A percentile compares a stretch with the other conserved stretches of the same genome.
Conservation (phyloP, 345 rosid species). For the Populus nigra region DNA sequence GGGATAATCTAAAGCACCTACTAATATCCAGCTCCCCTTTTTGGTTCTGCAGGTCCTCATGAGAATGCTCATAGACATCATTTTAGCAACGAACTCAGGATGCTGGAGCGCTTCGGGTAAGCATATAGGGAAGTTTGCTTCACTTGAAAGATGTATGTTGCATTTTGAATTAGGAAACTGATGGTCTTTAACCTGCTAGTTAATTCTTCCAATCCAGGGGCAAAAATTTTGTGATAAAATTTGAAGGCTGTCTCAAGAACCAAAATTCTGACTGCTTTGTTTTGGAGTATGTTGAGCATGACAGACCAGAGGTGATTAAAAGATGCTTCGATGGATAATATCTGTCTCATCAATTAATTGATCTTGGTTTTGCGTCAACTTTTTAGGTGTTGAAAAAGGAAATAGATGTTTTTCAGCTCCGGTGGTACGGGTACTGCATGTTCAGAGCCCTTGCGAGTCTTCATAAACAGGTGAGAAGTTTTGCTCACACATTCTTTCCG, state of each 20-base stretch:
- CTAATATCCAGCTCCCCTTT: conserved; percentile 13
- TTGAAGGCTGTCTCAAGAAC: conserved; percentile 74
- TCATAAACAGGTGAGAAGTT: conserved; percentile 66
- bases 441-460: conserved; percentile 83
- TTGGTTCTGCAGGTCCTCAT: conserved; percentile 67
- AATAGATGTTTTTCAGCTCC: conserved; percentile 64
- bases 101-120: conserved; percentile 96
- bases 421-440: conserved; percentile 81
- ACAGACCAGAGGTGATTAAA: conserved; percentile 76
- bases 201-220: conserved; percentile 58
- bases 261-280: conserved; percentile 76
- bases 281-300: conserved; percentile 86
- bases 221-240: conserved; percentile 67
- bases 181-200: conserved; percentile 2
- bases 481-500: neutral
- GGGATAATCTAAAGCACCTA: neutral
- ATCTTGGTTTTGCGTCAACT: conserved; percentile 8
- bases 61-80: conserved; percentile 68
- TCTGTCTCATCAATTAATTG: conserved; percentile 18
- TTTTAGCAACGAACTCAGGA: conserved; percentile 67
- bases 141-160: neutral
- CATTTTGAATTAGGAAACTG: neutral
- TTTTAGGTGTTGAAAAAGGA: conserved; percentile 67
- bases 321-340: neutral
- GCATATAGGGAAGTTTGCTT: conserved; percentile 10